A percentile compares a stretch with the other conserved stretches of the same genome.
Conservation (phyloP, 2,329 filamentous ascomycete species). For the Pseudonectria foliicola region DNA sequence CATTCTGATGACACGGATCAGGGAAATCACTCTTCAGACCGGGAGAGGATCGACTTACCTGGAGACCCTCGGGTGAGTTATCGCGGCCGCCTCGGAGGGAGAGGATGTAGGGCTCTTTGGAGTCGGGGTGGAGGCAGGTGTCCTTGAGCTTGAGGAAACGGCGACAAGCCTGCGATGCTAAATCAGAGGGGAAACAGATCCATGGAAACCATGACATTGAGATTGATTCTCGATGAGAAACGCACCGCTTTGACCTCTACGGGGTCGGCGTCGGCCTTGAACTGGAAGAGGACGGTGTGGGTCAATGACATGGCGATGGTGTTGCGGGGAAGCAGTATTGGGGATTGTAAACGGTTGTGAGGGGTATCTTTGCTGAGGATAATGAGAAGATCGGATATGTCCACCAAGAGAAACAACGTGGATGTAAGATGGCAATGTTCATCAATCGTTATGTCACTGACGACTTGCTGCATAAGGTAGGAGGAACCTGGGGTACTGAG, state of each 20-base stretch:
- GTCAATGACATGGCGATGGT: conserved; percentile 31
- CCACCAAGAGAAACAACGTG: too few species aligned
- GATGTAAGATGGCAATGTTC: too few species aligned
- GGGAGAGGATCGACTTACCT: conserved; percentile 35
- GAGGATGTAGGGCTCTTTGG: conserved; percentile 53
- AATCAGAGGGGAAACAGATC: background rate
- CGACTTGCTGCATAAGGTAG: too few species aligned
- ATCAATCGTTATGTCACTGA: too few species aligned
- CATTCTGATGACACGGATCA: conserved; percentile 36
- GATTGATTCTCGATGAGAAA: conserved; percentile 2
- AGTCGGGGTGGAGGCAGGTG: conserved; percentile 54
- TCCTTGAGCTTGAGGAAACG: conserved; percentile 43
- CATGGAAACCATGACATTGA: background rate
- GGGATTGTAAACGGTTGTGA: too few species aligned
- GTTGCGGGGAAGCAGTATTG: background rate
- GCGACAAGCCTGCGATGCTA: conserved; percentile 20
- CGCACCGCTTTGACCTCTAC: conserved; percentile 50
- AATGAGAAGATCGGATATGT: too few species aligned
- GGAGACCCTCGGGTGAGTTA: conserved; percentile 52
- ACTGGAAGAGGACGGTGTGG: conserved; percentile 64
- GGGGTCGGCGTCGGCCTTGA: conserved; percentile 44
- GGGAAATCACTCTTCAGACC: background rate
- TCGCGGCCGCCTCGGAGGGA: conserved; percentile 52
- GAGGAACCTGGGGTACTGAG: too few species aligned
- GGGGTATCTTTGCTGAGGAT: too few species aligned